Percentiles rank a stretch among this genome's conserved stretches.
These are phyloP conservation scores for Apiospora arundinis DNA, from an alignment of 2,329 filamentous ascomycete species.

Conservation along the genomic window DNA sequence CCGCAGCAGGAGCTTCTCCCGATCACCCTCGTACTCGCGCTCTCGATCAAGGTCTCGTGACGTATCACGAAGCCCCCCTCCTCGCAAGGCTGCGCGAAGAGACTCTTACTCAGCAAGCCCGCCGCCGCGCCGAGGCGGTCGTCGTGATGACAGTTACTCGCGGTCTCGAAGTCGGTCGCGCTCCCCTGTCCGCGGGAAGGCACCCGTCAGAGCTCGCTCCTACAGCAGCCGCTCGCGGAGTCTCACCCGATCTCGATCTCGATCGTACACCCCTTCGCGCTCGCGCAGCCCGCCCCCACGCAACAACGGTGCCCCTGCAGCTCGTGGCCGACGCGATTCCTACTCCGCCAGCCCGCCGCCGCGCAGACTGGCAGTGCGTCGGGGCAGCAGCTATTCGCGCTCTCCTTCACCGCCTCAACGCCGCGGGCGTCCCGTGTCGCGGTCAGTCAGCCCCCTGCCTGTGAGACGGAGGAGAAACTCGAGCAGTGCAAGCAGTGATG, in stretches of 20 bases:
- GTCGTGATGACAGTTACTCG: constrained; percentile 31
- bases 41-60: constrained; percentile 45
- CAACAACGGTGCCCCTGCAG: constrained; percentile 22
- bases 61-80: constrained; percentile 36
- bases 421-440: constrained; percentile 24
- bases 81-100: constrained; percentile 33
- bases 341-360: constrained; percentile 32
- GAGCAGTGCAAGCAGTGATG: constrained; percentile 25
- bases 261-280: constrained; percentile 25
- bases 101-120: constrained; percentile 35
- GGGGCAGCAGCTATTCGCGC: constrained; percentile 24
- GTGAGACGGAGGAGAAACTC: constrained; percentile 22
- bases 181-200: constrained; percentile 18
- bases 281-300: constrained; percentile 31
- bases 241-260: constrained; percentile 29
- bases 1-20: constrained; percentile 44
- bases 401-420: constrained; percentile 24
- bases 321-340: constrained; percentile 30
- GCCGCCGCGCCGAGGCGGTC: constrained; percentile 28
- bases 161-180: constrained; percentile 38
- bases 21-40: constrained; percentile 46
- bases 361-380: constrained; percentile 20
- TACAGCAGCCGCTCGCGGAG: constrained; percentile 26
- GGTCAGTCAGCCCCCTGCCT: constrained; percentile 23
- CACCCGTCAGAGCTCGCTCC: constrained; percentile 28